Conservation (phyloP, 2,329 filamentous ascomycete species). For the Phoma sp. region DNA sequence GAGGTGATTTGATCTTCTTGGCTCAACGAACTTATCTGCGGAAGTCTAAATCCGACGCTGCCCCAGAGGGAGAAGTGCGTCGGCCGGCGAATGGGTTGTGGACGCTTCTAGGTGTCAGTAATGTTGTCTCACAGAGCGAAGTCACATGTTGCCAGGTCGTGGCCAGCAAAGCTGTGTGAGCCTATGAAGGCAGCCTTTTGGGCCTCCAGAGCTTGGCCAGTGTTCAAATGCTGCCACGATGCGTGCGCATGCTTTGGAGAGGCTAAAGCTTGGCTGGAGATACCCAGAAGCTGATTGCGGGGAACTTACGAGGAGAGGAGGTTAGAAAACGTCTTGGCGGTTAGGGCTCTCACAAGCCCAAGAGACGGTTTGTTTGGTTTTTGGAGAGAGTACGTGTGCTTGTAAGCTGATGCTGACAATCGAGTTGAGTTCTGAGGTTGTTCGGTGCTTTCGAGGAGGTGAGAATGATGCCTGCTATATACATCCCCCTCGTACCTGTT, state of each 20-base stretch:
- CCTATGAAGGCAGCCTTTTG: not conserved
- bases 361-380: conserved; percentile 28
- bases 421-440: conserved; percentile 8
- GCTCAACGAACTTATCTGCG: conserved; percentile 41
- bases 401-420: conserved; percentile 14
- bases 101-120: conserved; percentile 62
- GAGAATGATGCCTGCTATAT: conserved; percentile 22
- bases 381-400: conserved; percentile 13
- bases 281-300: conserved; percentile 11
- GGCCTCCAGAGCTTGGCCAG: not conserved
- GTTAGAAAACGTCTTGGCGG: conserved; percentile 96
- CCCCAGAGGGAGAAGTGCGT: conserved; percentile 87
- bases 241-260: not conserved
- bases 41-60: conserved; percentile 68
- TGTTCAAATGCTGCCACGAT: not conserved
- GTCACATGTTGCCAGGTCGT: not conserved
- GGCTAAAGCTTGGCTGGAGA: not conserved
- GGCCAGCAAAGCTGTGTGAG: too few species aligned
- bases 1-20: conserved; percentile 28
- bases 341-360: conserved; percentile 55
- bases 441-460: conserved; percentile 14
- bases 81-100: conserved; percentile 97
- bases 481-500: conserved; percentile 21
- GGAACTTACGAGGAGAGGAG: conserved; percentile 88
- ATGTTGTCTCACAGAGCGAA: not conserved